Base-by-base conservation (phyloP, 306 rosid genomes). In the Neltuma alba region DNA sequence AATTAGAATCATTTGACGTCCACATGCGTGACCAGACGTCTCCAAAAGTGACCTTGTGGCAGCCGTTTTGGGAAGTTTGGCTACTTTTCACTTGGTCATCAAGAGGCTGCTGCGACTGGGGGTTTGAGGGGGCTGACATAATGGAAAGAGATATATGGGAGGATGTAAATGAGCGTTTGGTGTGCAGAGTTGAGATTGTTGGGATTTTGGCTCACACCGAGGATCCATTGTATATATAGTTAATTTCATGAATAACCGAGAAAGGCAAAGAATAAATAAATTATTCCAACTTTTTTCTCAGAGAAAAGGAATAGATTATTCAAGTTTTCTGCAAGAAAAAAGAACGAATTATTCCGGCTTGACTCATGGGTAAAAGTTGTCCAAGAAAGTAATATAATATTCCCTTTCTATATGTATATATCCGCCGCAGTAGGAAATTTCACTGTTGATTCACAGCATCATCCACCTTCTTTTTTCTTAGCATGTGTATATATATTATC, bases 291-390 rank as follows among this genome's bases (percentile, higher is more conserved):
- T 3, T 10, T 50, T 50, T 50, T 50, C 11, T 48, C 40, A 13
- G 58, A 67, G 84, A 75, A 81, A 52, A 67, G 71, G 80, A 41
- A 31, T 23, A 66, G 57, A 81, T 41, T 44, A 73, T 48, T 48
- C 68, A 3, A n/a, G 27, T 1, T 21, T 21, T 18, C 9, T 48
- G 9, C 27, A 81, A 54, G 80, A 67, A 75, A 45, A 67, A 74
- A 23, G 27, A 41, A 50, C 64, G 45, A 41, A 30, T 31, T 42
- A 74, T 54, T 40, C 76, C 7, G 34, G 27, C 7, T 14, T 81
- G 23, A 55, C 40, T 80, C 68, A 21, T 28, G 47, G 70, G 23
- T 16, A 72, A 27, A 48, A 27, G 28, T 34, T 16, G 74, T 30
- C 3, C 27, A 74, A 67, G 84, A 40, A 81, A 81, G 76, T 9